Evolutionary conservation across 345 rosid species (phyloP), one percentile per base, ranked within the genome.

Genomic region (Litchi chinensis): DNA sequence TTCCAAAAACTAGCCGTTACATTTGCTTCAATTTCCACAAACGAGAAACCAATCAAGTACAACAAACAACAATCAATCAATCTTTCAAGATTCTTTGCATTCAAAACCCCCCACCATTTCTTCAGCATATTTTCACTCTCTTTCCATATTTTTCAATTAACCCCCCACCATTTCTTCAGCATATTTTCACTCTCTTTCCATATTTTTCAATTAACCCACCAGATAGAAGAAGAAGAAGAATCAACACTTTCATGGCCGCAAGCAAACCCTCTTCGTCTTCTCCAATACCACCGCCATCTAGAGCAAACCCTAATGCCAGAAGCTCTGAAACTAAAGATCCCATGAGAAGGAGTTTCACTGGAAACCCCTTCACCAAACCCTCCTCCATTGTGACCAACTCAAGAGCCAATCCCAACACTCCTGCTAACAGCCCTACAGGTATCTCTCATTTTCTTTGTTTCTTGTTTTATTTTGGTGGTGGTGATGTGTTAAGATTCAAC

Each of bases 271-370:
- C 72, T 67, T 70, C 80, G 59, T 79, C 80, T 64, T 80, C 87
- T 21, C 79, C 85, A 19, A 54, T 74, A 19, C 48, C 72, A 3
- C 79, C 72, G 4, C 79, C 85, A 15, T 68, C 73, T 76, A 82
- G 85, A 71, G 75, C 79, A 59, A 89, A 81, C 77, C 86, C 90
- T 62, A 77, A 10, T 68, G 82, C 90, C 26, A 89, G 95, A 81
- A 88, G 84, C 76, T 92, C 95, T 0, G 97, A 93, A 77, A 71
- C 75, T 0, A 77, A 48, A 44, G 88, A 92, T 24, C 89, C 93
- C 6, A 84, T 88, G 82, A 89, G 97, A 41, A 89, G 98, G 87
- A 92, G 97, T 65, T 92, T 89, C 67, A 77, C 79, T 9, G 93
- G 82, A 21, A 92, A 78, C 79, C 93, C 94, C 2, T 89, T 94